phyloP scores from a whole-genome alignment of 108 stramenopile genomes.

The Nitzschia inconspicua region DNA sequence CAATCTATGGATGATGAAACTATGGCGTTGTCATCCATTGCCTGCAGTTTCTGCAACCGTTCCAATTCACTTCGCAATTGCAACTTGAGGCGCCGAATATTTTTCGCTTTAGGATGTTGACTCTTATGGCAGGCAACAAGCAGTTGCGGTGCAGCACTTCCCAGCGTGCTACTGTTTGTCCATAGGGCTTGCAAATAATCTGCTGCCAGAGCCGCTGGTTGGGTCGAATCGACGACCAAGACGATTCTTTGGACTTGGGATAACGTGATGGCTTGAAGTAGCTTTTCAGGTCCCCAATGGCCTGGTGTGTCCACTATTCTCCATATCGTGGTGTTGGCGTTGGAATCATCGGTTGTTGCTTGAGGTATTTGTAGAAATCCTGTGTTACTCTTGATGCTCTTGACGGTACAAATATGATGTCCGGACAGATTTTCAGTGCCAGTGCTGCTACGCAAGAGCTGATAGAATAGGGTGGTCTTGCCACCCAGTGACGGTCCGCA shows the following conservation, averaged over 20 bases:
- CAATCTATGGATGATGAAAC: slow-evolving; percentile 4
- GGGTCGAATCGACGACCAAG: slow-evolving; percentile 64
- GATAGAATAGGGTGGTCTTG: slow-evolving; percentile 47
- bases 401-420: slow-evolving; percentile 41
- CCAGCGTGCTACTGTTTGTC: neutral
- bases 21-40: neutral
- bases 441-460: slow-evolving; percentile 5
- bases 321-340: slow-evolving; percentile 2
- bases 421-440: too few relatives aligned
- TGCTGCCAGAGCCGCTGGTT: slow-evolving; percentile 56
- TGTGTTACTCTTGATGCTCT: slow-evolving; percentile 62
- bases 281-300: slow-evolving; percentile 32
- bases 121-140: slow-evolving; percentile 67
- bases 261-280: slow-evolving; percentile 4
- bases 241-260: slow-evolving; percentile 26
- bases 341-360: neutral
- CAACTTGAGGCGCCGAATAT: slow-evolving; percentile 67
- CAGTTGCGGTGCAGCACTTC: slow-evolving; percentile 12
- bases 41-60: slow-evolving; percentile 30
- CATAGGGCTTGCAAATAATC: slow-evolving; percentile 54
- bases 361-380: slow-evolving; percentile 22
- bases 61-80: slow-evolving; percentile 79
- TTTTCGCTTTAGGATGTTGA: slow-evolving; percentile 59
- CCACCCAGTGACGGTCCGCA: slow-evolving; percentile 40
- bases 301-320: slow-evolving; percentile 75